These are phyloP conservation scores for Sutorius eximius DNA, from an alignment of 1,284 basidiomycete genomes.

Conservation along the genomic window DNA sequence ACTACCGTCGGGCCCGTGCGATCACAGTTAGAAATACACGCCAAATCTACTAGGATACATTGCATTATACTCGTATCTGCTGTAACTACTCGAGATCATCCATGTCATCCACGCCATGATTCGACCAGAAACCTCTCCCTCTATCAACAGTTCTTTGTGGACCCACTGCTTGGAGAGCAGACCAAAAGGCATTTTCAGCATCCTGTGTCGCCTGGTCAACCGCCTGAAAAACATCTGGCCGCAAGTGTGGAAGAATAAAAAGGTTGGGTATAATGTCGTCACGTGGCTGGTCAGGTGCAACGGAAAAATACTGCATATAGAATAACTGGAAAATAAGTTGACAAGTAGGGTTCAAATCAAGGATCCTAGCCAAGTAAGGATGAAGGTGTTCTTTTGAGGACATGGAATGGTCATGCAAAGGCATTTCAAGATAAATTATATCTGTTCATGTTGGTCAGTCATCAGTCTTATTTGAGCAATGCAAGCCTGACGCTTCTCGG, in stretches of 20 bases:
- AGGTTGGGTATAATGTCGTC: constrained; percentile 24
- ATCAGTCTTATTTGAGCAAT: not conserved
- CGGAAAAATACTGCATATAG: constrained; percentile 47
- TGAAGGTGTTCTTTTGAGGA: constrained; percentile 50
- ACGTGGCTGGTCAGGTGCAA: not conserved
- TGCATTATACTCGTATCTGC: too few relatives aligned
- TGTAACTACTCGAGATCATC: not conserved
- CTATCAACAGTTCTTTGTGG: not conserved
- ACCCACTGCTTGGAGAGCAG: constrained; percentile 22
- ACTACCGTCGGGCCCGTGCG: too few relatives aligned
- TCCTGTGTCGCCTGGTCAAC: constrained; percentile 57
- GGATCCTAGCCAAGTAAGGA: constrained; percentile 60
- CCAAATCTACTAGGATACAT: too few relatives aligned
- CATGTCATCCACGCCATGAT: not conserved
- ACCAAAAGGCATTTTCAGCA: constrained; percentile 66
- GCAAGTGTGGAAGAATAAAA: constrained; percentile 41
- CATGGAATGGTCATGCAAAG: constrained; percentile 33
- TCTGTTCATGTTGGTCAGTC: constrained; percentile 38
- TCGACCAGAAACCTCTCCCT: constrained; percentile 13
- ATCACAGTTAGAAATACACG: too few relatives aligned
- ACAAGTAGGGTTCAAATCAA: constrained; percentile 31
- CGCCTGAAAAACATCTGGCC: constrained; percentile 49
- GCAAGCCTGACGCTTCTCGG: constrained; percentile 69
- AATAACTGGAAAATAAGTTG: constrained; percentile 52
- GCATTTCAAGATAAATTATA: constrained; percentile 62